These are phyloP conservation scores for Colletotrichum tamarilloi DNA, from an alignment of 2,329 filamentous ascomycete genomes.

Conservation along the genomic window DNA sequence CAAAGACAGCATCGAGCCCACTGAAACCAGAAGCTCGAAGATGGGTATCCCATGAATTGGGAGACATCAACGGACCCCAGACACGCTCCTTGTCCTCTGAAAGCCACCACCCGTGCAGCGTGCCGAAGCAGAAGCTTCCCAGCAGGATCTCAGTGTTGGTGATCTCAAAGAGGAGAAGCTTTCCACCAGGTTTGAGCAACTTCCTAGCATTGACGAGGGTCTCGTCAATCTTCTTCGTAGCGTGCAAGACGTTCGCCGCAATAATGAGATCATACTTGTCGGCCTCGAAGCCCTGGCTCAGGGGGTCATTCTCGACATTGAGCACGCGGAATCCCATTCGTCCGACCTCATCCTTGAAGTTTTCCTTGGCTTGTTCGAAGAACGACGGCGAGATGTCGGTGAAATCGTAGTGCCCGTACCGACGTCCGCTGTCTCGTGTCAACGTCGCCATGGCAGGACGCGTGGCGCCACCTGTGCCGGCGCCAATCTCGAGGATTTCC, in stretches of 20 bases:
- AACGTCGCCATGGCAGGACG: constrained; percentile 38
- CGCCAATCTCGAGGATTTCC: constrained; percentile 50
- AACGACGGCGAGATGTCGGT: constrained; percentile 53
- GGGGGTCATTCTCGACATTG: constrained; percentile 46
- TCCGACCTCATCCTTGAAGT: constrained; percentile 37
- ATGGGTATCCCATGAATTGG: constrained; percentile 37
- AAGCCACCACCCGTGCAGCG: constrained; percentile 47
- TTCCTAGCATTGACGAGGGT: constrained; percentile 40
- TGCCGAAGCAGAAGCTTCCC: constrained; percentile 42
- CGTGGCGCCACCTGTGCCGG: constrained; percentile 48
- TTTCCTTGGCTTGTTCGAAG: constrained; percentile 46
- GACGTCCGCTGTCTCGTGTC: background rate
- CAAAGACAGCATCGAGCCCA: constrained; percentile 40
- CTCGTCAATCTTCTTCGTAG: constrained; percentile 40
- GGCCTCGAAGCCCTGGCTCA: constrained; percentile 41
- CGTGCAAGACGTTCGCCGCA: constrained; percentile 46
- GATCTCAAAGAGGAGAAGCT: constrained; percentile 45
- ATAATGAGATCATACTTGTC: constrained; percentile 44
- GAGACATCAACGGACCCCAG: constrained; percentile 41
- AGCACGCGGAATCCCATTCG: constrained; percentile 47
- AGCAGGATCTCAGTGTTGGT: constrained; percentile 36
- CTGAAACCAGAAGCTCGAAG: constrained; percentile 36
- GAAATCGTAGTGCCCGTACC: constrained; percentile 45
- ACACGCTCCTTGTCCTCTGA: constrained; percentile 41
- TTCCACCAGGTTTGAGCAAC: constrained; percentile 46